These are phyloP conservation scores for Exophiala viscosa DNA, from an alignment of 2,329 filamentous ascomycete species.

Conservation along the genomic window DNA sequence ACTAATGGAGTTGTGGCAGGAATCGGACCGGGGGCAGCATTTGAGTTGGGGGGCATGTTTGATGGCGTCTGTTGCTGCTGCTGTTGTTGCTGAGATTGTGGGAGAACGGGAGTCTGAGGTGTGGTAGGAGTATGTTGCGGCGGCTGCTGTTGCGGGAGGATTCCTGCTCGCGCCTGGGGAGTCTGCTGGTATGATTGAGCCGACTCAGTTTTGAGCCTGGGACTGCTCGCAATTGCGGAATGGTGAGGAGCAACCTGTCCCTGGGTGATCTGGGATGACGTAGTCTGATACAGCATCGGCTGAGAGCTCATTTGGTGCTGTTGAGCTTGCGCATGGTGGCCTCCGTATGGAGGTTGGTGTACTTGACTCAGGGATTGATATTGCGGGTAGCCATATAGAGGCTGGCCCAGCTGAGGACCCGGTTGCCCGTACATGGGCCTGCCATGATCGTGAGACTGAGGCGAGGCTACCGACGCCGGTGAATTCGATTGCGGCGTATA, in stretches of 20 bases:
- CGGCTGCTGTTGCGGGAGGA: conserved; percentile 42
- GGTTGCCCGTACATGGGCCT: conserved; percentile 80
- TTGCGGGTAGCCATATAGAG: conserved; percentile 73
- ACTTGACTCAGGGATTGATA: conserved; percentile 52
- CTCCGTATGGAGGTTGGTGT: conserved; percentile 55
- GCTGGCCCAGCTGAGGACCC: conserved; percentile 71
- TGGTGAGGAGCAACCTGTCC: conserved; percentile 41
- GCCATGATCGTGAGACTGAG: conserved; percentile 78
- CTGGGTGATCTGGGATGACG: conserved; percentile 40
- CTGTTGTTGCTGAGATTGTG: conserved; percentile 58
- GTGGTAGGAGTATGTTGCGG: conserved; percentile 46
- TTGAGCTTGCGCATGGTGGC: conserved; percentile 52
- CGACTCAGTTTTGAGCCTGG: conserved; percentile 36
- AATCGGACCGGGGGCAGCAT: conserved; percentile 91
- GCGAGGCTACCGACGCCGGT: conserved; percentile 85
- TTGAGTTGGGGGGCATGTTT: conserved; percentile 66
- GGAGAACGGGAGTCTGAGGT: conserved; percentile 13
- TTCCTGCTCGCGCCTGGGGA: conserved; percentile 45
- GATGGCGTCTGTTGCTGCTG: conserved; percentile 33
- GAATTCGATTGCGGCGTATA: conserved; percentile 96
- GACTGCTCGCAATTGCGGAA: conserved; percentile 59
- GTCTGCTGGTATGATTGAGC: conserved; percentile 29
- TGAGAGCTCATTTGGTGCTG: conserved; percentile 56
- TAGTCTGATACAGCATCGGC: conserved; percentile 52
- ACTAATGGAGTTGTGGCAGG: conserved; percentile 93